Conservation (phyloP, 2,329 filamentous ascomycete species). For the Diatrype stigma region DNA sequence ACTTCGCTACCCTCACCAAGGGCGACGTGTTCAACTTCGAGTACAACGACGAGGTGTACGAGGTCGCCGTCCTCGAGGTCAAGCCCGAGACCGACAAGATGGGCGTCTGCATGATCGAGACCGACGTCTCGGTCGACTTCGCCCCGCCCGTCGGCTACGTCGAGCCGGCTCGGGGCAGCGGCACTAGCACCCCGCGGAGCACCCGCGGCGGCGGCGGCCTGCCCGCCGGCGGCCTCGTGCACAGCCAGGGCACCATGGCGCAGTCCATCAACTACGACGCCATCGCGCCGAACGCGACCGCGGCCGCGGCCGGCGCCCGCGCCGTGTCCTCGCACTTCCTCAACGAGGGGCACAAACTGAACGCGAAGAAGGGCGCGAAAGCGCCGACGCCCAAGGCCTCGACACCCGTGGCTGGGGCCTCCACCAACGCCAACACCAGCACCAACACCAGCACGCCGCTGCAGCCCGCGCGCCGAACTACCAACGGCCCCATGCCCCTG, state of each 20-base stretch:
- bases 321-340: conserved; percentile 67
- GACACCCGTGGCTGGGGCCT: conserved; percentile 63
- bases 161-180: conserved; percentile 73
- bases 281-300: conserved; percentile 73
- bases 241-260: conserved; percentile 89
- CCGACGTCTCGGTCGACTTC: conserved; percentile 94
- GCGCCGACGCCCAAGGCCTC: conserved; percentile 66
- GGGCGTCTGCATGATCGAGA: conserved; percentile 92
- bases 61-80: conserved; percentile 88
- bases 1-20: conserved; percentile 89
- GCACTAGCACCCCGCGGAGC: conserved; percentile 82
- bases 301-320: conserved; percentile 50
- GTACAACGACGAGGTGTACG: conserved; percentile 93
- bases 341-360: conserved; percentile 76
- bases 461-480: conserved; percentile 38
- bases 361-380: conserved; percentile 76
- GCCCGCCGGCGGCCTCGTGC: conserved; percentile 69
- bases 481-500: conserved; percentile 81
- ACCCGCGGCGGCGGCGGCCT: conserved; percentile 56
- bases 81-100: conserved; percentile 81
- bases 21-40: conserved; percentile 94
- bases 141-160: conserved; percentile 91
- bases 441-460: conserved; percentile 26
- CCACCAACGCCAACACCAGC: conserved; percentile 36
- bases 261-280: conserved; percentile 95